These are phyloP conservation scores for Sphaerulina vaccinii DNA, from an alignment of 2,329 filamentous ascomycete species.

Conservation along the genomic window DNA sequence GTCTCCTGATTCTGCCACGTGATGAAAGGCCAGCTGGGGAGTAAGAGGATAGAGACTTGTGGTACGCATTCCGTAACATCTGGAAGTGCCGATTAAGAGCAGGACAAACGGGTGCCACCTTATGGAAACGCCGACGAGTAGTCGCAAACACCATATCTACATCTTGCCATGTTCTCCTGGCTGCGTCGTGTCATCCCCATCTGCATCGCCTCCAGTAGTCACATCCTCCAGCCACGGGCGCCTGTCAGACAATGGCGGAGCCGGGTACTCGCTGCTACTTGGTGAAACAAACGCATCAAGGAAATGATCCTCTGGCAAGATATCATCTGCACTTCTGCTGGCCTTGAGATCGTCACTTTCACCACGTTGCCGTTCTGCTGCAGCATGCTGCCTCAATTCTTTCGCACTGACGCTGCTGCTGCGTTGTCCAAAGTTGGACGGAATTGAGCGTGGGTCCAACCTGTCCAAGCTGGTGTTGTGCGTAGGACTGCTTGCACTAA, in stretches of 20 bases:
- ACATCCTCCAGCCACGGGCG: neutral
- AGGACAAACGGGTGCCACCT: too few species aligned
- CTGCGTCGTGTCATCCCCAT: too few species aligned
- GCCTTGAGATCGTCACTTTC: neutral
- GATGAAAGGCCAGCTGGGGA: too few species aligned
- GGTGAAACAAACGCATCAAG: neutral
- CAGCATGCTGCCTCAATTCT: neutral
- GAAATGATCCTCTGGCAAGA: neutral
- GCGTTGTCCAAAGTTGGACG: neutral
- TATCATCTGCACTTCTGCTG: slow-evolving; percentile 3
- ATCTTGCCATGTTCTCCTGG: too few species aligned
- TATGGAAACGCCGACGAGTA: too few species aligned
- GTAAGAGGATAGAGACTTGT: too few species aligned
- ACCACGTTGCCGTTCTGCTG: neutral
- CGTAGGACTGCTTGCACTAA: neutral
- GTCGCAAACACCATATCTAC: too few species aligned
- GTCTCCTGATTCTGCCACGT: too few species aligned
- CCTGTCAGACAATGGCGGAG: slow-evolving; percentile 2
- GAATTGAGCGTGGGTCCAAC: neutral
- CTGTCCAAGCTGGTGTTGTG: too few species aligned
- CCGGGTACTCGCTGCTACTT: neutral
- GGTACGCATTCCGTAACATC: too few species aligned
- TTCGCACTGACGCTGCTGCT: slow-evolving; percentile 1
- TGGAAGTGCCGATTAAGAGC: too few species aligned
- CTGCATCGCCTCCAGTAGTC: too few species aligned